Evolutionary conservation across 2,329 filamentous ascomycete genomes (phyloP).

Genomic region (Phoma sp.): DNA sequence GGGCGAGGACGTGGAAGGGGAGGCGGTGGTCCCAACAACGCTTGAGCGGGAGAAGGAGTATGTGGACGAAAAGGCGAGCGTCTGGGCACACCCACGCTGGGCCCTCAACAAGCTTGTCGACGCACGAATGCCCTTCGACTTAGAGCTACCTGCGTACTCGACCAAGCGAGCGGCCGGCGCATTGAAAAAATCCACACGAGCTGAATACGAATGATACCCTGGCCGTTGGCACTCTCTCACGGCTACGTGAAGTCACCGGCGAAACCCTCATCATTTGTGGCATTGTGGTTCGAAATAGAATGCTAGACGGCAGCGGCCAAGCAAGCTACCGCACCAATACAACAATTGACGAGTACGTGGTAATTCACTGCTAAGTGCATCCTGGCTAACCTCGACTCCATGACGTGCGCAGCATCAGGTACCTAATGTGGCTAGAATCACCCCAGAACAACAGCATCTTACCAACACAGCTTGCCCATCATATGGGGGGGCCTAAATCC

Average conservation of each 20-base stretch:
- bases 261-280: neutral
- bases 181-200: neutral
- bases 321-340: neutral
- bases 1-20: constrained; percentile 60
- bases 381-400: too few species aligned
- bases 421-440: neutral
- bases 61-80: neutral
- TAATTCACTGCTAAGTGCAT: too few species aligned
- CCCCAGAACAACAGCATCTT: neutral
- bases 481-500: too few species aligned
- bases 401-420: neutral
- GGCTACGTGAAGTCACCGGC: neutral
- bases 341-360: too few species aligned
- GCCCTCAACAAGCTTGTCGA: too few species aligned
- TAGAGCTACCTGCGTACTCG: neutral
- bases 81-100: too few species aligned
- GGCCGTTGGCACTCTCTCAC: neutral
- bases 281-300: neutral
- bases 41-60: neutral
- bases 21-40: constrained; percentile 58
- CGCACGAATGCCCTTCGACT: too few species aligned
- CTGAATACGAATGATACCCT: constrained; percentile 11
- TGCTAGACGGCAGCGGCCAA: neutral
- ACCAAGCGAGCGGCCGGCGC: neutral
- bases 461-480: too few species aligned